These are phyloP conservation scores for Straminergon stramineum DNA, from an alignment of 225 moss, liverwort and hornwort genomes.

Conservation along the genomic window DNA sequence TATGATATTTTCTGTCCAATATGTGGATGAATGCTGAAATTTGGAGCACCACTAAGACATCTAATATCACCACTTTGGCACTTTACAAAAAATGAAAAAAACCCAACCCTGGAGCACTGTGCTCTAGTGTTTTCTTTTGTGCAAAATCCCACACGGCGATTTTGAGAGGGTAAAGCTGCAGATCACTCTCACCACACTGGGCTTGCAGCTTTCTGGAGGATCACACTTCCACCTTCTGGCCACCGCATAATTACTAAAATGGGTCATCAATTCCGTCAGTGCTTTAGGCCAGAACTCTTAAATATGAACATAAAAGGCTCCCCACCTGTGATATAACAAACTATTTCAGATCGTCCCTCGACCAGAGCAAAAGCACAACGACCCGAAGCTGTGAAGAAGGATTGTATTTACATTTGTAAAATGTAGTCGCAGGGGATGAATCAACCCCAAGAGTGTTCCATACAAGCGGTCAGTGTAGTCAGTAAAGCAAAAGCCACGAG, in stretches of 20 bases:
- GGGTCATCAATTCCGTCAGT: neutral
- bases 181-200: neutral
- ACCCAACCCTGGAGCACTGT: too few relatives aligned
- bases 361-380: neutral
- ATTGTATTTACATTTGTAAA: slow-evolving; percentile 38
- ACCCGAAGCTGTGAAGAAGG: neutral
- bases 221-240: neutral
- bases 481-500: slow-evolving; percentile 28
- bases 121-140: neutral
- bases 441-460: slow-evolving; percentile 34
- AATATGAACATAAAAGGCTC: neutral
- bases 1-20: too few relatives aligned
- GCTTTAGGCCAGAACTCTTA: neutral
- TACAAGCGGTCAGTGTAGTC: slow-evolving; percentile 7
- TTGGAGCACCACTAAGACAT: too few relatives aligned
- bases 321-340: neutral
- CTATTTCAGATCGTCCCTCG: neutral
- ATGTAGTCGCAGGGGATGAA: slow-evolving; percentile 42
- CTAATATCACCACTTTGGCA: too few relatives aligned
- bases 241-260: neutral
- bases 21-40: too few relatives aligned
- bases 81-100: too few relatives aligned
- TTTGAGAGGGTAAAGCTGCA: neutral
- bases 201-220: neutral
- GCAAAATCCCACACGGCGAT: neutral